These are phyloP conservation scores for Colletotrichum karsti DNA, from an alignment of 2,329 filamentous ascomycete genomes.

Conservation along the genomic window DNA sequence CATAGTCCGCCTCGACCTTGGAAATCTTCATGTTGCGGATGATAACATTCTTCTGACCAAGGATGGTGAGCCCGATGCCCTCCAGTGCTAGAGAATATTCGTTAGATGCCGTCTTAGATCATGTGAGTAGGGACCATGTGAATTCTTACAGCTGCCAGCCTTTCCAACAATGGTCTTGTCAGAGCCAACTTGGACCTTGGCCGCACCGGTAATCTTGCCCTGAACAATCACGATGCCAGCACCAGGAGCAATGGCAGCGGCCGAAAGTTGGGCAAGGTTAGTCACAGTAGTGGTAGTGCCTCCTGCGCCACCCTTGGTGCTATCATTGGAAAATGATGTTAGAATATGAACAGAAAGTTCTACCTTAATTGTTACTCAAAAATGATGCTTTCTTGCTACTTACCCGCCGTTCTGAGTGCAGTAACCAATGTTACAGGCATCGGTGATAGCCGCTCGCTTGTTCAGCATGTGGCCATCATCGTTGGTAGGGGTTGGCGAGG, in stretches of 20 bases:
- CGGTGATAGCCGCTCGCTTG: slow-evolving; percentile 24
- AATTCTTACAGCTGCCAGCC: slow-evolving; percentile 29
- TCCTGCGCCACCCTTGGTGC: slow-evolving; percentile 25
- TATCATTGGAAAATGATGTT: neutral
- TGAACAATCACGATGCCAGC: slow-evolving; percentile 45
- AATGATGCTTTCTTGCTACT: neutral
- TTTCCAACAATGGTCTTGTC: slow-evolving; percentile 51
- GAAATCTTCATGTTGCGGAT: slow-evolving; percentile 65
- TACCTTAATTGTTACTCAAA: too few relatives aligned
- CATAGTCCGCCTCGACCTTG: slow-evolving; percentile 60
- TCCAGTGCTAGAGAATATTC: slow-evolving; percentile 31
- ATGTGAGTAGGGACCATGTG: too few relatives aligned
- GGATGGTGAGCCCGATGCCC: slow-evolving; percentile 58
- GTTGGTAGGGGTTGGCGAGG: slow-evolving; percentile 3
- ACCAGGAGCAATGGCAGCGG: slow-evolving; percentile 48
- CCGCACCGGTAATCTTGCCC: slow-evolving; percentile 44
- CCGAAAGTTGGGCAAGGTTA: slow-evolving; percentile 53
- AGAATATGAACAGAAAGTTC: neutral
- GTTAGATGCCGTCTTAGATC: neutral
- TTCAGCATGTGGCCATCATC: neutral
- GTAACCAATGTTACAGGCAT: slow-evolving; percentile 28
- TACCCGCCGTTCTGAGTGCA: slow-evolving; percentile 29
- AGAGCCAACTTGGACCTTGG: slow-evolving; percentile 46
- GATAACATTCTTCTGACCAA: slow-evolving; percentile 61
- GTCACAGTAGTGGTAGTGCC: slow-evolving; percentile 50